These are phyloP conservation scores for Zygotorulaspora chibaensis DNA, from an alignment of 805 yeast species.

Conservation along the genomic window DNA sequence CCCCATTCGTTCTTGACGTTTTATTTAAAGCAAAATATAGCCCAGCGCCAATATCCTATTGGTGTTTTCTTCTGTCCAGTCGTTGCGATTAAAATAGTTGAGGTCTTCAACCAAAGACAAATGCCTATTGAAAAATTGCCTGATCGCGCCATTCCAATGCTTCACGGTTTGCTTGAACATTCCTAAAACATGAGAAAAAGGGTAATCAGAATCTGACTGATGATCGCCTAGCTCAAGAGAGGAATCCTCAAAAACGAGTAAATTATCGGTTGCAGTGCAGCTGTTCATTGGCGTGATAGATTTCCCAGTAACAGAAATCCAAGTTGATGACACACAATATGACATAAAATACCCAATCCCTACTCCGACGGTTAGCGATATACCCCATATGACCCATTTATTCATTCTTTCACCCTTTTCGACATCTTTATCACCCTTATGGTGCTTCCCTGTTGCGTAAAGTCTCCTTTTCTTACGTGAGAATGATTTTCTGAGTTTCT, in stretches of 20 bases:
- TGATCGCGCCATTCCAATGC: conserved; percentile 19
- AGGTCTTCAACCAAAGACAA: conserved; percentile 9
- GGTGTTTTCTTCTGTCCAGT: conserved; percentile 15
- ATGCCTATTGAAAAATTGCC: conserved; percentile 16
- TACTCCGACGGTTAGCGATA: conserved; percentile 30
- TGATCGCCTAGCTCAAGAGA: conserved; percentile 7
- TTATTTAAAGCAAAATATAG: conserved; percentile 11
- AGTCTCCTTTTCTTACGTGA: conserved; percentile 11
- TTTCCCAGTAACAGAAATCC: conserved; percentile 11
- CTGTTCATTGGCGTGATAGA: conserved; percentile 11
- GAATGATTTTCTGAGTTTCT: conserved; percentile 5
- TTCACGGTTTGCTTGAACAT: conserved; percentile 18
- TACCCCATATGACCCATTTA: conserved; percentile 26
- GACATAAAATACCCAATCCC: conserved; percentile 32
- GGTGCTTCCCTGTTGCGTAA: conserved; percentile 4
- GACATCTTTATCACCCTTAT: conserved; percentile 7
- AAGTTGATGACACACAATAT: conserved; percentile 17
- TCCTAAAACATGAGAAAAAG: conserved; percentile 17
- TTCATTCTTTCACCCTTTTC: conserved; percentile 7
- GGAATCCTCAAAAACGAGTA: conserved; percentile 13
- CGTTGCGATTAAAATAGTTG: conserved; percentile 5
- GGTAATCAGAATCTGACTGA: conserved; percentile 12
- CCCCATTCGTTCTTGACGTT: neutral
- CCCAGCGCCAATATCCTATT: conserved; percentile 19
- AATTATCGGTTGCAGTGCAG: conserved; percentile 5